Percentiles rank a stretch among this genome's conserved stretches.
phyloP scores from a whole-genome alignment of 169 alveolate species.

The Cryptosporidium sp. region DNA sequence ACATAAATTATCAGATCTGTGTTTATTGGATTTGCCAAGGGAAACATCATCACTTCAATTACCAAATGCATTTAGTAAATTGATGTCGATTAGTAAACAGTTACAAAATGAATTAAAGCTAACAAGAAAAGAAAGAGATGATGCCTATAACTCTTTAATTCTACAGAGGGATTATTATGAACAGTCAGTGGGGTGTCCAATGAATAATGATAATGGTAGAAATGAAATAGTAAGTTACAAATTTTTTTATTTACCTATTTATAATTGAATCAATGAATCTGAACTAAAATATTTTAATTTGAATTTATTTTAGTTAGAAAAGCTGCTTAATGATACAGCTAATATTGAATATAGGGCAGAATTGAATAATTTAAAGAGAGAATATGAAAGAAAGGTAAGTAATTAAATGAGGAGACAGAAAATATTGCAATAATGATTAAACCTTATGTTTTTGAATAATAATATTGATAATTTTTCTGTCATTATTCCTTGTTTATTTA shows the following conservation, averaged over 20 bases:
- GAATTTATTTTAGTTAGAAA: slow-evolving; percentile 33
- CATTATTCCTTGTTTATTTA: too few relatives aligned
- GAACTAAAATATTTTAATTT: not conserved
- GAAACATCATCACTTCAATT: slow-evolving; percentile 65
- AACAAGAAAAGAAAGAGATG: slow-evolving; percentile 66
- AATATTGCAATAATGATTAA: not conserved
- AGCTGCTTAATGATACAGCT: slow-evolving; percentile 35
- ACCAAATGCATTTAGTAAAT: slow-evolving; percentile 65
- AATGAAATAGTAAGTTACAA: slow-evolving; percentile 36
- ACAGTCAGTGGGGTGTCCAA: slow-evolving; percentile 35
- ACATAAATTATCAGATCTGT: slow-evolving; percentile 34
- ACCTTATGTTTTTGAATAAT: not conserved
- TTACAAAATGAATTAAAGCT: slow-evolving; percentile 42
- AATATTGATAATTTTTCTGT: not conserved
- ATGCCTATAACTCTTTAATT: slow-evolving; percentile 59
- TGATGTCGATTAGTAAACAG: slow-evolving; percentile 51
- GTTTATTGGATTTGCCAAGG: slow-evolving; percentile 40
- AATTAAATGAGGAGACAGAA: not conserved
- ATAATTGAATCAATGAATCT: not conserved
- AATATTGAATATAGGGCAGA: slow-evolving; percentile 71
- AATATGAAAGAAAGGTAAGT: slow-evolving; percentile 73
- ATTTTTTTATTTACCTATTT: not conserved
- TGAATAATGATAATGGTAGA: not conserved
- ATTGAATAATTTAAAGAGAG: slow-evolving; percentile 31
- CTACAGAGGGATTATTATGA: slow-evolving; percentile 67